A percentile compares a stretch with the other conserved stretches of the same genome.
Conservation (phyloP, 257 asterid species). For the Capsicum pubescens region DNA sequence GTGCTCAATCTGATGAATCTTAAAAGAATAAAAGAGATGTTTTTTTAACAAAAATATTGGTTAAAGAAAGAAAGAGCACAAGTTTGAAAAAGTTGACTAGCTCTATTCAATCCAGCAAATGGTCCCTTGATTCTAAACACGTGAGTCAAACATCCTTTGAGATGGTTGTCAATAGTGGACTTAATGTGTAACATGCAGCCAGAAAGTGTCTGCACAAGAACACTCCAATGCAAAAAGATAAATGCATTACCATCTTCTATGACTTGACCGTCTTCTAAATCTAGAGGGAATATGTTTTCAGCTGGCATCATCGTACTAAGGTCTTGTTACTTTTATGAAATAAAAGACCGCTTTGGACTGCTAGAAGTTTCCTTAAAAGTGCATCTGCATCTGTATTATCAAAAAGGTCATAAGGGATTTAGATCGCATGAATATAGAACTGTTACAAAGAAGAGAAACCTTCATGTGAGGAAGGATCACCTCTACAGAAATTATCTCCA, state of each 20-base stretch:
- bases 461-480: background rate
- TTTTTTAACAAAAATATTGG: background rate
- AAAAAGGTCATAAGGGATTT: background rate
- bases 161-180: background rate
- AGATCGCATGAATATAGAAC: background rate
- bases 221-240: conserved; percentile 13
- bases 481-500: background rate
- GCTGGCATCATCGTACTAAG: background rate
- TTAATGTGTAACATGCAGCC: too few species aligned
- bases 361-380: conserved; percentile 41
- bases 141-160: background rate
- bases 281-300: background rate
- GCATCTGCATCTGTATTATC: conserved; percentile 62
- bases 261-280: background rate
- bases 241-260: background rate
- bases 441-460: conserved; percentile 20
- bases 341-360: conserved; percentile 39
- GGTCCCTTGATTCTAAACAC: background rate
- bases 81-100: background rate
- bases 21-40: background rate
- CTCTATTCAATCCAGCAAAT: background rate
- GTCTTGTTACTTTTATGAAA: background rate
- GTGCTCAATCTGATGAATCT: background rate
- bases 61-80: background rate
- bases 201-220: background rate